Evolutionary conservation across 1,284 basidiomycete species (phyloP).

Genomic region (Inonotus hispidus): DNA sequence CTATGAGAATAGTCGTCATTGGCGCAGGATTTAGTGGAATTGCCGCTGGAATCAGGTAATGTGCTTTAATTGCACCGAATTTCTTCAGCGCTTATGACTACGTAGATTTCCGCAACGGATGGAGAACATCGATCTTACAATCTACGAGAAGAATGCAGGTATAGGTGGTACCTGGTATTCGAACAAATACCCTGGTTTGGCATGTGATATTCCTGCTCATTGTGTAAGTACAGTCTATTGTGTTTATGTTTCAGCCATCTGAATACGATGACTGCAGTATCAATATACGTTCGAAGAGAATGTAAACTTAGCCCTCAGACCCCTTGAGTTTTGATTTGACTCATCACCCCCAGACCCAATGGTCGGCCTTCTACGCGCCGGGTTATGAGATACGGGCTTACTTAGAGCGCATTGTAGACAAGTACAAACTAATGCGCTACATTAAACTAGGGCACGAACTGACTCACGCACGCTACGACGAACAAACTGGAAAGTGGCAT

Average conservation of each 20-base stretch:
- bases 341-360: constrained; percentile 37
- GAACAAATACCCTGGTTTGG: constrained; percentile 40
- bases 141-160: constrained; percentile 56
- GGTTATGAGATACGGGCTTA: constrained; percentile 53
- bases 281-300: constrained; percentile 54
- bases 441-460: constrained; percentile 53
- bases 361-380: constrained; percentile 55
- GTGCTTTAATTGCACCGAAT: constrained; percentile 1
- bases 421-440: constrained; percentile 48
- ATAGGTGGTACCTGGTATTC: constrained; percentile 56
- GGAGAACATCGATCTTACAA: constrained; percentile 46
- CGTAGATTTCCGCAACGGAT: constrained; percentile 48
- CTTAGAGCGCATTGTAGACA: constrained; percentile 48
- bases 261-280: constrained; percentile 36
- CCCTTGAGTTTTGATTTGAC: neutral
- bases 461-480: constrained; percentile 44
- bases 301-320: constrained; percentile 25
- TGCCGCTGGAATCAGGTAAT: constrained; percentile 47
- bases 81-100: neutral
- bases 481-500: constrained; percentile 47
- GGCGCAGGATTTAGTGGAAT: constrained; percentile 56
- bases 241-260: neutral
- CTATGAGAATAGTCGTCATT: constrained; percentile 45
- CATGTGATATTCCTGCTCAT: constrained; percentile 54
- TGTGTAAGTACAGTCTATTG: constrained; percentile 30